Evolutionary conservation across 441 rosid genomes (phyloP).

Genomic region (Aleurites moluccanus): DNA sequence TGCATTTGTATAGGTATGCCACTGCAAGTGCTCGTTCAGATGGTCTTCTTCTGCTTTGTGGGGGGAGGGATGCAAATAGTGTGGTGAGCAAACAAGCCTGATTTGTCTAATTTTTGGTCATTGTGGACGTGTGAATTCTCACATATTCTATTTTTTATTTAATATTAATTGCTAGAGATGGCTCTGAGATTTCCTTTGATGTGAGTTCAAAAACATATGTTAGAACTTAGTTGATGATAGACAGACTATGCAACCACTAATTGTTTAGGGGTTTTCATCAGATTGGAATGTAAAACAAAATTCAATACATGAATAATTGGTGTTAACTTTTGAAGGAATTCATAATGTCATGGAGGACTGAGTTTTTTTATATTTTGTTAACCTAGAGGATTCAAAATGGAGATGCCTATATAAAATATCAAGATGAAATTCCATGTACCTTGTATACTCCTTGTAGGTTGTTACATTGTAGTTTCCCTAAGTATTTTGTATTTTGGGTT

Average conservation of each 20-base stretch:
- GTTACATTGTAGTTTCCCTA: not conserved
- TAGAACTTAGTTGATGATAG: not conserved
- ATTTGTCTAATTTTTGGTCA: not conserved
- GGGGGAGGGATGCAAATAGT: slow-evolving; percentile 95
- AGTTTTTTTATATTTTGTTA: not conserved
- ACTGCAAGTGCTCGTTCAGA: slow-evolving; percentile 99
- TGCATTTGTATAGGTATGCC: slow-evolving; percentile 75
- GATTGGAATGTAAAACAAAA: slow-evolving; percentile 7
- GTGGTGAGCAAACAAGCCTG: slow-evolving; percentile 62
- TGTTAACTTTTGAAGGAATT: not conserved
- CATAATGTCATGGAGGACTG: not conserved
- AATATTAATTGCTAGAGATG: slow-evolving; percentile 1
- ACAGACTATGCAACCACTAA: not conserved
- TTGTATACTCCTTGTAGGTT: too few relatives aligned
- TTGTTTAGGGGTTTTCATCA: not conserved
- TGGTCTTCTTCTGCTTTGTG: slow-evolving; percentile 98
- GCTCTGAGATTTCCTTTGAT: not conserved
- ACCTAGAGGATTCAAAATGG: not conserved
- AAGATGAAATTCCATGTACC: not conserved
- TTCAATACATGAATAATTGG: not conserved
- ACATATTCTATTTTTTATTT: not conserved
- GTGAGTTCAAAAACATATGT: not conserved
- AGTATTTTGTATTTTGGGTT: not conserved
- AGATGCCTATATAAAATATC: not conserved
- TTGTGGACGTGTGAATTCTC: not conserved